Evolutionary conservation across 805 yeast species (phyloP).

Genomic region (Pichia nakasei): DNA sequence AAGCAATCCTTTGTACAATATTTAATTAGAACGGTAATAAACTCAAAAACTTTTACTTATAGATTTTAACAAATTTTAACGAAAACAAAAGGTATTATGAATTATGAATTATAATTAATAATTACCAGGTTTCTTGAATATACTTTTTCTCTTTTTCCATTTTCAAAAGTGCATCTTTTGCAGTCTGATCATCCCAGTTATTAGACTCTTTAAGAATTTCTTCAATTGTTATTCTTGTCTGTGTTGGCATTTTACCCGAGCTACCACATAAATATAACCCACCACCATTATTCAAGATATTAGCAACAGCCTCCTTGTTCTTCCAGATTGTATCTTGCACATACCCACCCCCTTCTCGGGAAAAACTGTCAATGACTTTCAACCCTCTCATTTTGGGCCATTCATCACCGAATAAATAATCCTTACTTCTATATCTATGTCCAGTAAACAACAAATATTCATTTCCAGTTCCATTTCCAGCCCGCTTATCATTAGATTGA

Average conservation of each 20-base stretch:
- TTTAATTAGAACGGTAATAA: too few species aligned
- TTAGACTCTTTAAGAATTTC: conserved; percentile 45
- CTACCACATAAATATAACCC: conserved; percentile 82
- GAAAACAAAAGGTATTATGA: too few species aligned
- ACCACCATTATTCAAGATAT: conserved; percentile 49
- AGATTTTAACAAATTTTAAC: too few species aligned
- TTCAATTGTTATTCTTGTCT: conserved; percentile 67
- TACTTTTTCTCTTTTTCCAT: conserved; percentile 63
- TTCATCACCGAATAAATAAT: conserved; percentile 52
- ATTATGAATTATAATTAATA: too few species aligned
- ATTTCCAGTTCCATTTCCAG: conserved; percentile 11
- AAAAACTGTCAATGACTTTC: conserved; percentile 32
- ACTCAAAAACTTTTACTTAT: too few species aligned
- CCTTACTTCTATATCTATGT: conserved; percentile 55
- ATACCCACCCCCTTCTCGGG: conserved; percentile 54
- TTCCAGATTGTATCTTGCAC: conserved; percentile 69
- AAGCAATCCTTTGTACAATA: too few species aligned
- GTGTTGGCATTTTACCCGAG: conserved; percentile 86
- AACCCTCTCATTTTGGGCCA: conserved; percentile 35
- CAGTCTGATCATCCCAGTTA: conserved; percentile 34
- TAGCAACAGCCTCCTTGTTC: conserved; percentile 39
- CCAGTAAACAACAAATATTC: conserved; percentile 62
- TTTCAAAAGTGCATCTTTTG: conserved; percentile 40
- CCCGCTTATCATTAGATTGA: conserved; percentile 22
- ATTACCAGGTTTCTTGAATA: conserved; percentile 83